These are phyloP conservation scores for Fusarium anguioides DNA, from an alignment of 2,329 filamentous ascomycete species.

Conservation along the genomic window DNA sequence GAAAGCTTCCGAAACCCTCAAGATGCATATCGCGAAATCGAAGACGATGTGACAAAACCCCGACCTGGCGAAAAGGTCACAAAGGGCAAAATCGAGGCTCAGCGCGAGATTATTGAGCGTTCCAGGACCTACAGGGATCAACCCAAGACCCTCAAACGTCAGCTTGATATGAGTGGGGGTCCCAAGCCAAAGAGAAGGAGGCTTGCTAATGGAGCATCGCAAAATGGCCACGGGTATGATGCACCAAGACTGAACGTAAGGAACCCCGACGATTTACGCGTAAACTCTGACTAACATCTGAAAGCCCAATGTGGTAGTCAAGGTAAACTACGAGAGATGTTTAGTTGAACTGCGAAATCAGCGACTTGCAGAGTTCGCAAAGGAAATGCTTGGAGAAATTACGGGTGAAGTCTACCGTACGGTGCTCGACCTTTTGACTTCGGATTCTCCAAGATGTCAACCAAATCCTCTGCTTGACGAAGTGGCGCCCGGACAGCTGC, in stretches of 20 bases:
- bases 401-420: slow-evolving; percentile 83
- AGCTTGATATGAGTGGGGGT: slow-evolving; percentile 57
- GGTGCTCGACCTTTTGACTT: slow-evolving; percentile 77
- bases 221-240: slow-evolving; percentile 52
- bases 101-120: slow-evolving; percentile 64
- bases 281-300: slow-evolving; percentile 43
- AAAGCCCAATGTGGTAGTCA: slow-evolving; percentile 77
- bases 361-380: slow-evolving; percentile 77
- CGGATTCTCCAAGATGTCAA: slow-evolving; percentile 74
- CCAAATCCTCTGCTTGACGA: slow-evolving; percentile 60
- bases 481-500: slow-evolving; percentile 45
- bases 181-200: slow-evolving; percentile 64
- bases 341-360: slow-evolving; percentile 84
- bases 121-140: slow-evolving; percentile 66
- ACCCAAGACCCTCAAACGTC: slow-evolving; percentile 62
- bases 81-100: slow-evolving; percentile 74
- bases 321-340: slow-evolving; percentile 87
- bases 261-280: slow-evolving; percentile 10
- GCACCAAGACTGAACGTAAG: slow-evolving; percentile 65
- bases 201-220: slow-evolving; percentile 59
- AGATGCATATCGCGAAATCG: slow-evolving; percentile 71
- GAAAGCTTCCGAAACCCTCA: slow-evolving; percentile 69
- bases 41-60: slow-evolving; percentile 68
- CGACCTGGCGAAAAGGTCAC: slow-evolving; percentile 56
- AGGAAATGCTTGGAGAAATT: slow-evolving; percentile 75